phyloP scores from a whole-genome alignment of 257 asterid genomes.

The Parsonsia alboflavescens region DNA sequence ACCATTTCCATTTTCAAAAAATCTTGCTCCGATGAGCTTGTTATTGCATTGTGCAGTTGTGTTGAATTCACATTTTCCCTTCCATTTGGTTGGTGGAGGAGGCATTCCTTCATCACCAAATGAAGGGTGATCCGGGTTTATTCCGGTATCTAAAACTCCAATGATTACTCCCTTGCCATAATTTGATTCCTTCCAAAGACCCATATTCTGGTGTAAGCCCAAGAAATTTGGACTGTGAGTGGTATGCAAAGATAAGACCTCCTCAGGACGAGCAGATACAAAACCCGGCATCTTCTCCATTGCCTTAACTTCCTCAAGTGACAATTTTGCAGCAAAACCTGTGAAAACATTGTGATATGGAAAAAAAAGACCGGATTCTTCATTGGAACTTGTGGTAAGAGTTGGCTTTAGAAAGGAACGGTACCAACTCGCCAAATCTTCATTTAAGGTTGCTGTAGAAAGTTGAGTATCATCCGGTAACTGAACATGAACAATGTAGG shows the following conservation, averaged over 20 bases:
- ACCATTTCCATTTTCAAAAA: not conserved
- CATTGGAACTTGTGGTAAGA: constrained; percentile 8
- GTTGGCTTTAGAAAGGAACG: constrained; percentile 28
- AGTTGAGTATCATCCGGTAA: constrained; percentile 12
- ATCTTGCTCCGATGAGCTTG: constrained; percentile 50
- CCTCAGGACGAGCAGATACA: constrained; percentile 29
- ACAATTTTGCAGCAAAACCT: constrained; percentile 31
- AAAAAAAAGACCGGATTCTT: constrained; percentile 16
- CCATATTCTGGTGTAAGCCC: constrained; percentile 38
- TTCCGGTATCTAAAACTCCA: constrained; percentile 45
- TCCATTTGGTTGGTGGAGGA: constrained; percentile 46
- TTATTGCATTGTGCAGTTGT: constrained; percentile 29
- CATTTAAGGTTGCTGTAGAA: not conserved
- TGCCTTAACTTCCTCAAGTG: constrained; percentile 22
- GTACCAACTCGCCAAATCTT: constrained; percentile 30
- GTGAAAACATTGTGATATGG: constrained; percentile 34
- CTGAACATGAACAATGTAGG: constrained; percentile 41
- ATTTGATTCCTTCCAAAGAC: constrained; percentile 43
- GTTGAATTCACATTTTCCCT: constrained; percentile 34
- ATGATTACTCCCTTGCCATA: constrained; percentile 49
- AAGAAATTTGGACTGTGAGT: constrained; percentile 44
- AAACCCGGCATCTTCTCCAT: constrained; percentile 32
- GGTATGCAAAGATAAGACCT: constrained; percentile 28
- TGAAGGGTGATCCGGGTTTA: constrained; percentile 38
- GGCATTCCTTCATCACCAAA: constrained; percentile 46